Base-by-base conservation (phyloP, 805 yeast species). In the Wickerhamomyces bovis region DNA sequence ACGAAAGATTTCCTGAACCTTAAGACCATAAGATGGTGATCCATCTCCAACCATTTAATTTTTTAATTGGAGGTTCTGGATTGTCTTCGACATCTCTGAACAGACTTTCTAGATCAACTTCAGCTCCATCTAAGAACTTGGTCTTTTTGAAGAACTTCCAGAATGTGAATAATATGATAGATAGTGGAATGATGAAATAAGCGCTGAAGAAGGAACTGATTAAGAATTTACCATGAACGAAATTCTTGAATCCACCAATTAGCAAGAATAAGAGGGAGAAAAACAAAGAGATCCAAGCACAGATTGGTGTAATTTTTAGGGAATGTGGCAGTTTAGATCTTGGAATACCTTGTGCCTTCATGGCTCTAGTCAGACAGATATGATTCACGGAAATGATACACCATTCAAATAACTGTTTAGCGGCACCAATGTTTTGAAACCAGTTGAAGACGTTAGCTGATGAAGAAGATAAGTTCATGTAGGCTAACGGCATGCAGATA, bases 271-370 rank as follows among this genome's bases (percentile, higher is more conserved):
- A 8, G 2, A 52, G 26, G 1, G 63, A 57, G 12, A 57, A 50
- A 20, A 56, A 35, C 8, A 61, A 54, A 6, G 68, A 61, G 30
- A 60, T 48, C 65, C 66, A 66, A 3, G 68, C 63, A 15, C 60
- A 63, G 36, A 38, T 36, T 18, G 52, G 63, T 12, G 65, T 64
- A 33, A 57, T 47, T 33, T 44, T 51, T 31, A 62, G 48, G 30
- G 53, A 53, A 48, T 64, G 66, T n/a, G 71, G 73, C 39, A 69
- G 60, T 19, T 55, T 50, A 16, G 56, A 61, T 52, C 55, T 45
- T 26, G 51, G 35, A 68, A 59, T 59, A 33, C 71, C 71, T 52
- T 71, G 75, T 6, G 65, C 71, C 47, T 61, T 68, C 58, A 71
- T 48, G 0, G 71, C 75, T 38, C 63, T 58, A 1, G 49, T 43